These are phyloP conservation scores for Pseudogymnoascus sp. DNA, from an alignment of 2,329 filamentous ascomycete species.

Conservation along the genomic window DNA sequence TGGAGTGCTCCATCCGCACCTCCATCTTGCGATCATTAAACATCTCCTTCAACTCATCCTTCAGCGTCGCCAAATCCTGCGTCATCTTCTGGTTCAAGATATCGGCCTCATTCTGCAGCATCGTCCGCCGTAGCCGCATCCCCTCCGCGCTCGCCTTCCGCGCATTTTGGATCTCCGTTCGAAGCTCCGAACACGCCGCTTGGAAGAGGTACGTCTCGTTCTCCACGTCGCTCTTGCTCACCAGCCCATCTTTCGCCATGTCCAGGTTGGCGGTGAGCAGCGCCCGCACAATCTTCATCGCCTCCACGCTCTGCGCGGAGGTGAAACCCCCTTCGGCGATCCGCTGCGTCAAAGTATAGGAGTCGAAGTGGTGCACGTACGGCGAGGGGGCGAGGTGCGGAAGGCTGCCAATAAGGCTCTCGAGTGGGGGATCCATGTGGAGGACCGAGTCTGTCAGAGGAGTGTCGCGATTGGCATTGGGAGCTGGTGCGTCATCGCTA, in stretches of 20 bases:
- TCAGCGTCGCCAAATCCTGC: conserved; percentile 73
- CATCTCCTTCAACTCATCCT: conserved; percentile 88
- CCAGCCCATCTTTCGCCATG: conserved; percentile 68
- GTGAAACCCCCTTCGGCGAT: conserved; percentile 66
- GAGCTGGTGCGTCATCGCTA: conserved; percentile 20
- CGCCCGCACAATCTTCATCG: conserved; percentile 86
- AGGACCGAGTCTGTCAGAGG: not conserved
- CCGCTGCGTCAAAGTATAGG: conserved; percentile 77
- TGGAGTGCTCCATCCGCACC: conserved; percentile 78
- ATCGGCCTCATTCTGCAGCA: conserved; percentile 91
- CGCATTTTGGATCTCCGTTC: conserved; percentile 75
- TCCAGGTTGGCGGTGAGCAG: conserved; percentile 73
- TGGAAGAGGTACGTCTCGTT: conserved; percentile 93
- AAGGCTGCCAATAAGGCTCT: conserved; percentile 35
- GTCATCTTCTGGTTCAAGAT: conserved; percentile 77
- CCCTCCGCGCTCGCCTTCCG: conserved; percentile 70
- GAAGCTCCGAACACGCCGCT: conserved; percentile 85
- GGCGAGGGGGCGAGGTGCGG: conserved; percentile 65
- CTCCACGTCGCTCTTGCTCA: conserved; percentile 87
- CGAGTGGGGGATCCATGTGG: conserved; percentile 36
- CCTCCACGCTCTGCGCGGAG: conserved; percentile 64
- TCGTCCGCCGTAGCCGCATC: conserved; percentile 72
- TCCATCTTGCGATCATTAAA: conserved; percentile 95
- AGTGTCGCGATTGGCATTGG: conserved; percentile 16
- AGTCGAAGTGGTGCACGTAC: conserved; percentile 96